Conservation (phyloP, 2,329 filamentous ascomycete species). For the Paracoccidioides lutzii region DNA sequence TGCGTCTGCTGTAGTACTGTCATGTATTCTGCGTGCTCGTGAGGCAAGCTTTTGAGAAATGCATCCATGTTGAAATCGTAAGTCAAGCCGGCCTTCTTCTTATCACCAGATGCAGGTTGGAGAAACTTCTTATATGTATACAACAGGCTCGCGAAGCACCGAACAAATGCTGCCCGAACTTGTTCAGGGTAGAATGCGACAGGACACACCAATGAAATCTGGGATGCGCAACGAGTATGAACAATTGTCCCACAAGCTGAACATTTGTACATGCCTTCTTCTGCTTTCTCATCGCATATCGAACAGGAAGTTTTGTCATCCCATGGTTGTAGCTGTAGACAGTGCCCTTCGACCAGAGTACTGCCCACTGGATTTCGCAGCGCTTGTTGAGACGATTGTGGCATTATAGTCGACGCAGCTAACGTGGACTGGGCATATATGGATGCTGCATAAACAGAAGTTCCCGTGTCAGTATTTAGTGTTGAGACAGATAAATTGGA, state of each 20-base stretch:
- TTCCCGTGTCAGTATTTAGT: constrained; percentile 25
- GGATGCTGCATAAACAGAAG: constrained; percentile 32
- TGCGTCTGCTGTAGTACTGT: constrained; percentile 52
- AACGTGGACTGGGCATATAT: constrained; percentile 39
- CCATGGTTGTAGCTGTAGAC: constrained; percentile 31
- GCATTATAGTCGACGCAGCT: constrained; percentile 39
- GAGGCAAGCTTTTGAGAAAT: constrained; percentile 50
- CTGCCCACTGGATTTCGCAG: constrained; percentile 14
- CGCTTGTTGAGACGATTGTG: constrained; percentile 25
- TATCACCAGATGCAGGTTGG: constrained; percentile 44
- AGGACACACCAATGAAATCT: constrained; percentile 53
- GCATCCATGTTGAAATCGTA: constrained; percentile 56
- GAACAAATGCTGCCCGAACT: constrained; percentile 53
- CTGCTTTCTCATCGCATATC: constrained; percentile 44
- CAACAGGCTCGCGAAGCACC: constrained; percentile 55
- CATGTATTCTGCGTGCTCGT: constrained; percentile 53
- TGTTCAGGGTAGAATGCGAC: constrained; percentile 54
- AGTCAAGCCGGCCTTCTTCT: constrained; percentile 48
- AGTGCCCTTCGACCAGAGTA: constrained; percentile 37
- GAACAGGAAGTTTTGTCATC: constrained; percentile 34
- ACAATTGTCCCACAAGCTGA: constrained; percentile 37
- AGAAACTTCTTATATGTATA: constrained; percentile 57
- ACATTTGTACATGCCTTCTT: constrained; percentile 43
- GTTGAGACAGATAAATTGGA: constrained; percentile 34
- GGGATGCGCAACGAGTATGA: constrained; percentile 47